Conservation (phyloP, 1,284 basidiomycete species). For the Phenoliferia sp. region DNA sequence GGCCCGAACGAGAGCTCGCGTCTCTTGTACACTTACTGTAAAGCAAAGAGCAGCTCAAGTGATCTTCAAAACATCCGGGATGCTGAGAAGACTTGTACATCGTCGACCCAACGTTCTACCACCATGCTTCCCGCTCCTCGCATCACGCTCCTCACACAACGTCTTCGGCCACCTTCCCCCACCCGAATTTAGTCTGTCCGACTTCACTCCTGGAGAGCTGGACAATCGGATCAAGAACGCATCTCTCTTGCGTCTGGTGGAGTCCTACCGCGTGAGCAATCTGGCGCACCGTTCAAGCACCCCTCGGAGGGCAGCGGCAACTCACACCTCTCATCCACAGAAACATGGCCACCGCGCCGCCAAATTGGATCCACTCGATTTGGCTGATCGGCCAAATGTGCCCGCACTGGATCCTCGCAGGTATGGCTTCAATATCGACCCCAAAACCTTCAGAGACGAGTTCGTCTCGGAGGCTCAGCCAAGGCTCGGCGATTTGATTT, state of each 20-base stretch:
- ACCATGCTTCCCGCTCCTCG: neutral
- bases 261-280: constrained; percentile 57
- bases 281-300: neutral
- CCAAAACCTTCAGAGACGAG: constrained; percentile 53
- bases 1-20: too few relatives aligned
- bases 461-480: constrained; percentile 48
- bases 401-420: constrained; percentile 70
- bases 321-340: neutral
- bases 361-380: constrained; percentile 74
- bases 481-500: neutral
- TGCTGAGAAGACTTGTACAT: too few relatives aligned
- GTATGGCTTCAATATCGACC: constrained; percentile 60
- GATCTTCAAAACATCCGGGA: neutral
- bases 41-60: too few relatives aligned
- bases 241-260: constrained; percentile 75
- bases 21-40: too few relatives aligned
- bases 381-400: constrained; percentile 77
- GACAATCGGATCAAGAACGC: constrained; percentile 70
- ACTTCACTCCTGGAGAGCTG: constrained; percentile 59
- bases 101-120: too few relatives aligned
- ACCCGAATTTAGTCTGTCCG: constrained; percentile 6
- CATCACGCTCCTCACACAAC: neutral
- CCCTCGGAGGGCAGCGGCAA: neutral
- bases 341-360: constrained; percentile 74
- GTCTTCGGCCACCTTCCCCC: constrained; percentile 17